Conservation (phyloP, 2,329 filamentous ascomycete species). For the Monosporascus cannonballus region DNA sequence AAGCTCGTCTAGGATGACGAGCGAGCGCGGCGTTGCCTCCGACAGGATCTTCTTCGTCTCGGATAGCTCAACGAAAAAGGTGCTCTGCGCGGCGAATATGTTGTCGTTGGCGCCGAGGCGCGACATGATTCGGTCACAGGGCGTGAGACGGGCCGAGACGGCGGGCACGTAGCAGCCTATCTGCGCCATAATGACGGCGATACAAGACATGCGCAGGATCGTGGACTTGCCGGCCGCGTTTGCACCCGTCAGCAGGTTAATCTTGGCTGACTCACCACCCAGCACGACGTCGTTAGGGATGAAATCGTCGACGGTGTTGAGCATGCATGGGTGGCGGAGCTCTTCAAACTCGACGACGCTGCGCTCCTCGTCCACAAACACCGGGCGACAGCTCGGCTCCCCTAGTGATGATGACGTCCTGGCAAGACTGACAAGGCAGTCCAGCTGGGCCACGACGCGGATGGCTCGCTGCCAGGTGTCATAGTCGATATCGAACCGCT, state of each 20-base stretch:
- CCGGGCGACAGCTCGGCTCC: conserved; percentile 78
- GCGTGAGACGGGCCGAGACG: conserved; percentile 73
- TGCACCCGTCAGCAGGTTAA: conserved; percentile 87
- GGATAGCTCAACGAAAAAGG: conserved; percentile 95
- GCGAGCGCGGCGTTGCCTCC: conserved; percentile 86
- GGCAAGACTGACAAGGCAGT: conserved; percentile 89
- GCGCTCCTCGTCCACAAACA: conserved; percentile 79
- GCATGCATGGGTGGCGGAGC: conserved; percentile 90
- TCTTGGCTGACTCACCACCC: conserved; percentile 74
- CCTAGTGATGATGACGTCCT: conserved; percentile 81
- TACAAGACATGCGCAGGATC: conserved; percentile 91
- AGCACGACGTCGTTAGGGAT: conserved; percentile 92
- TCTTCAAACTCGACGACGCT: conserved; percentile 89
- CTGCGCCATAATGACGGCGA: conserved; percentile 95
- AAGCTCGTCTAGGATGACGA: conserved; percentile 95
- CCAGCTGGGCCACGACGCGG: conserved; percentile 82
- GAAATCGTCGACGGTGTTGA: conserved; percentile 83
- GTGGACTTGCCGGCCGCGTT: conserved; percentile 98
- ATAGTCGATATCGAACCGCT: conserved; percentile 84
- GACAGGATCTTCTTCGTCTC: conserved; percentile 97
- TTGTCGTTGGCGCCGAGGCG: conserved; percentile 96
- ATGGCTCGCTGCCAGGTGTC: conserved; percentile 82
- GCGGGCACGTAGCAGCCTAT: conserved; percentile 91
- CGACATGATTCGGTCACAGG: conserved; percentile 97
- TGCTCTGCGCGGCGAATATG: conserved; percentile 95